Base-by-base conservation (phyloP, 177 flowering plant species). In the Vitis hybrid region DNA sequence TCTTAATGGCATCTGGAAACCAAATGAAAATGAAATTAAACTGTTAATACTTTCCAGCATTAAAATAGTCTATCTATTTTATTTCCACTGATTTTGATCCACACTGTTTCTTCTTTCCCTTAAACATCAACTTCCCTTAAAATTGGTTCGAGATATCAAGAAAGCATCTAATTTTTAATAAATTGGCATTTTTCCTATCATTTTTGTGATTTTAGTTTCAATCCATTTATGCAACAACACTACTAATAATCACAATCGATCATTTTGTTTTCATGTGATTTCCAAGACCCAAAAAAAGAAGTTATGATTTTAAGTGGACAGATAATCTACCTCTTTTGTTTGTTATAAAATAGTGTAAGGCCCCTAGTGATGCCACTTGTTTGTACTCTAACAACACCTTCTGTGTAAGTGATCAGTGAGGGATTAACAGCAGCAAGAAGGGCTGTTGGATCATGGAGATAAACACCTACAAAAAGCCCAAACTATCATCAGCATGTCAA, bases 401-500 rank as follows among this genome's bases (percentile, higher is more conserved):
- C 97, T 2, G 81, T 75, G 74, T 70, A 91, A 40, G 98, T 93
- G 62, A 92, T 4, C 30, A 91, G 84, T 21, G 96, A 85, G 51
- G 98, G 98, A 78, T 87, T 56, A 57, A 93, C 79, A 55, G 97
- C 98, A 59, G 94, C 99, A 76, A 93, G 80, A 65, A 93, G 50
- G 27, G 90, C 77, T 51, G 97, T 78, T 46, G 99, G 99, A 81
- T 95, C 99, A 74, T 95, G 99, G 85, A 95, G 99, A 77, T 91
- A 92, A 30, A 93, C 98, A 66, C 99, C 99, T 95, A 77, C 79
- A 82, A 30, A 5, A 52, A 73, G 51, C 21, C 19, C 63, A 72
- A 40, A 40, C 46, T 7, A 40, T 40, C 46, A 40, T 40, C 46
- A 40, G 27, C 27, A 21, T 21, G 21, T 21, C 56, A 12, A 54